These are phyloP conservation scores for Punica granatum DNA, from an alignment of 345 rosid genomes.

Conservation along the genomic window DNA sequence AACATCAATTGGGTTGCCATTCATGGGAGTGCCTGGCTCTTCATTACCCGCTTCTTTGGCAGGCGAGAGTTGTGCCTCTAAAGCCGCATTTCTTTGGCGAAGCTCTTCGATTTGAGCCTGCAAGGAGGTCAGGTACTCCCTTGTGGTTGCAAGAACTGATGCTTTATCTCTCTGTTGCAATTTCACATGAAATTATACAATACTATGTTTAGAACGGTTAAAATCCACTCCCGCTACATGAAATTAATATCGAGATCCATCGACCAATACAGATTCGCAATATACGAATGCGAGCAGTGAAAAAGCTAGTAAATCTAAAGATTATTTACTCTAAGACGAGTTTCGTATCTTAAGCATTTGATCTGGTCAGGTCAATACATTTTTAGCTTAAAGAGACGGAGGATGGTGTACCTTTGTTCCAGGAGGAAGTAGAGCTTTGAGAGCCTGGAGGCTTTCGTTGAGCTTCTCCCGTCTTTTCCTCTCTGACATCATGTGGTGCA, in stretches of 20 bases:
- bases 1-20: constrained; percentile 28
- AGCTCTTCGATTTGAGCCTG: constrained; percentile 50
- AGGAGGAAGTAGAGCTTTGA: constrained; percentile 69
- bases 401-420: constrained; percentile 51
- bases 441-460: constrained; percentile 66
- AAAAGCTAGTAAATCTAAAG: no score
- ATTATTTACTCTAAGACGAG: no score
- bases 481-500: constrained; percentile 90
- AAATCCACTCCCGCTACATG: background rate
- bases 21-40: background rate
- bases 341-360: no score
- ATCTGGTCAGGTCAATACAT: no score
- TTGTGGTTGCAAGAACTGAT: constrained; percentile 47
- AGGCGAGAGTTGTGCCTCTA: constrained; percentile 36
- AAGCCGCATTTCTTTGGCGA: constrained; percentile 24
- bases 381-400: no score
- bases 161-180: constrained; percentile 58
- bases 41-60: constrained; percentile 10
- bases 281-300: no score
- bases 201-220: background rate
- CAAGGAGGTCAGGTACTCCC: constrained; percentile 45
- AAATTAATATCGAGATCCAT: background rate
- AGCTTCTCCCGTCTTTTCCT: constrained; percentile 84
- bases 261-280: background rate
- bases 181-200: background rate